These are phyloP conservation scores for Brassica nigra DNA, from an alignment of 345 rosid species.

Conservation along the genomic window DNA sequence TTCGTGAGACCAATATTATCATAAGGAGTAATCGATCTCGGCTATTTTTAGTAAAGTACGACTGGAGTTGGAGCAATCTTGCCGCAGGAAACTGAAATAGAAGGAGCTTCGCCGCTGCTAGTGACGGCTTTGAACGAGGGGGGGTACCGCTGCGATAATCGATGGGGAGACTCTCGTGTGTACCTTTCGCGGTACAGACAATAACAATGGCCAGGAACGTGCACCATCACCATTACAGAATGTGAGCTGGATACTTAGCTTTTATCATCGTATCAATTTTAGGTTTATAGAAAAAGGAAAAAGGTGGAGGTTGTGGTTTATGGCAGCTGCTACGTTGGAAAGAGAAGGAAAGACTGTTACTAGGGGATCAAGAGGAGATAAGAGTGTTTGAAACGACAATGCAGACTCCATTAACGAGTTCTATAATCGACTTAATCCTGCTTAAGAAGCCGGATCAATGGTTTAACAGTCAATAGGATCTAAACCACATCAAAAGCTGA, in stretches of 20 bases:
- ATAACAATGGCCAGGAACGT: slow-evolving; percentile 86
- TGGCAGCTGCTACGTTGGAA: slow-evolving; percentile 91
- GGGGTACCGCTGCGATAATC: slow-evolving; percentile 87
- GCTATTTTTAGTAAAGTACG: slow-evolving; percentile 17
- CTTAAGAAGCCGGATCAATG: slow-evolving; percentile 66
- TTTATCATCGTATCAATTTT: neutral
- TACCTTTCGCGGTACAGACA: slow-evolving; percentile 86
- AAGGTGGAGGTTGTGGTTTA: slow-evolving; percentile 7
- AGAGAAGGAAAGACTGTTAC: slow-evolving; percentile 74
- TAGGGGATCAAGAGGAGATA: slow-evolving; percentile 85
- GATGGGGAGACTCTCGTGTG: slow-evolving; percentile 96
- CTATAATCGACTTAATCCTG: slow-evolving; percentile 66
- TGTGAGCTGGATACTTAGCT: slow-evolving; percentile 58
- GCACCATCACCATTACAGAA: slow-evolving; percentile 76
- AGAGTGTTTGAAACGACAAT: slow-evolving; percentile 56
- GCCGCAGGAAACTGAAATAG: slow-evolving; percentile 44
- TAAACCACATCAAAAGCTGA: slow-evolving; percentile 29
- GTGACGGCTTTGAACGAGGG: slow-evolving; percentile 95
- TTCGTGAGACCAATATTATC: neutral
- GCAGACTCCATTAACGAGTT: slow-evolving; percentile 80
- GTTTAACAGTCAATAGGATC: slow-evolving; percentile 66
- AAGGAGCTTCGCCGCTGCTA: slow-evolving; percentile 88
- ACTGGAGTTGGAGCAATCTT: slow-evolving; percentile 8
- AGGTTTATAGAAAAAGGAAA: neutral
- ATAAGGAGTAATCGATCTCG: neutral